phyloP scores from a whole-genome alignment of 2,329 filamentous ascomycete genomes.

The Claviceps citrina region DNA sequence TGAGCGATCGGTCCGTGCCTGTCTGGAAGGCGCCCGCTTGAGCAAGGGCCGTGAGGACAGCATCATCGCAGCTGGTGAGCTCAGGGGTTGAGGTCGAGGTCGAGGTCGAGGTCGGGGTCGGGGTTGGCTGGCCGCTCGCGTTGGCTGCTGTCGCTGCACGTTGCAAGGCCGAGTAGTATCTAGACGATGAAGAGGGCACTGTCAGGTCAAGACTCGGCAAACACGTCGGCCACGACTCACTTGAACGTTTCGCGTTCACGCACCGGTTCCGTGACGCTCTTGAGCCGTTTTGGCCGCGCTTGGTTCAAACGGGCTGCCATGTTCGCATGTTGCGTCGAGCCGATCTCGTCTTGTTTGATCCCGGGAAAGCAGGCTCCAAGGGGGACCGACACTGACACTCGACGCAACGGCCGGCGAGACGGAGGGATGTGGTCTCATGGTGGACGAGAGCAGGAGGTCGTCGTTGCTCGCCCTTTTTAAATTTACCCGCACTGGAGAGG shows the following conservation, averaged over 20 bases:
- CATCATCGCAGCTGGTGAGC: slow-evolving; percentile 18
- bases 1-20: slow-evolving; percentile 26
- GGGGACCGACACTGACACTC: no score
- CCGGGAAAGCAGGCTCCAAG: no score
- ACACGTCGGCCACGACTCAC: slow-evolving; percentile 8
- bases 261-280: neutral
- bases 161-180: neutral
- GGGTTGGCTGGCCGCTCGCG: neutral
- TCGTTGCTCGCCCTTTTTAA: no score
- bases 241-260: slow-evolving; percentile 3
- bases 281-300: neutral
- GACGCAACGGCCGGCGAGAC: no score
- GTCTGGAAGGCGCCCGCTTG: slow-evolving; percentile 32
- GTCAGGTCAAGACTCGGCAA: no score
- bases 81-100: slow-evolving; percentile 9
- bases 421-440: no score
- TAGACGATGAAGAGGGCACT: neutral
- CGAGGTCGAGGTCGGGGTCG: neutral
- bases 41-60: slow-evolving; percentile 31
- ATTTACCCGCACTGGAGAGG: no score
- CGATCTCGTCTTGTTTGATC: no score
- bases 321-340: neutral
- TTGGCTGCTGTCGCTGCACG: neutral
- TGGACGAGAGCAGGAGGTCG: no score
- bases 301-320: neutral